Evolutionary conservation across 805 yeast species (phyloP), one percentile per base, ranked within the genome.

Genomic region (Suhomyces sp.): DNA sequence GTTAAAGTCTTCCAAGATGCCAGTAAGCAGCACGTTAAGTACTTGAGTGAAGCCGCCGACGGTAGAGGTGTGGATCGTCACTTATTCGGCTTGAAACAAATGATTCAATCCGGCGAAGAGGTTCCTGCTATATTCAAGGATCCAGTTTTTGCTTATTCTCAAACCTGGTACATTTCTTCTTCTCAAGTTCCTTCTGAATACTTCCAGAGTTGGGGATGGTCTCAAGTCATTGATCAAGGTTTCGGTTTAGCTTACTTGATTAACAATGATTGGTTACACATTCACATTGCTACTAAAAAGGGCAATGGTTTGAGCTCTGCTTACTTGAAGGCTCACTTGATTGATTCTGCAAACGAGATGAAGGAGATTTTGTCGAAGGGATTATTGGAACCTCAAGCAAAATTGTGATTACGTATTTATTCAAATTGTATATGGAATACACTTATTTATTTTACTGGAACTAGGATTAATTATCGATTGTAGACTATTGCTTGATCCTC

Each of bases 41-140:
- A 87, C 70, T 81, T 90, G 60, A 76, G 80, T 49, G 82, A 80
- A 53, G 97, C 98, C 1, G 81, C 91, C 24, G 85, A 82, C 54
- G 99, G 97, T 41, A 75, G 77, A 58, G 99, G 97, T 56, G 89
- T 89, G 53, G 99, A 93, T 68, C 87, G 99, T 66, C 99, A 93
- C 71, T 80, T 92, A 64, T 83, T 90, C 58, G 99, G 98, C 6
- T 77, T 93, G 62, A 87, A 87, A 73, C 85, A 86, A 66, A 80
- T 86, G 81, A 60, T 88, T 35, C 64, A 75, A 52, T 71, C 78
- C 3, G 84, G 82, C 41, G 88, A 84, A 66, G 70, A 69, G 31
- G 78, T 79, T 40, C 94, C 92, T 24, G 86, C 72, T 6, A 70
- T 93, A 46, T 91, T 85, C 78, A 67, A 75, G 20, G 96, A 93